Evolutionary conservation across 371 early-diverging fungal genomes (phyloP), one percentile per base, ranked within the genome.

Genomic region (Apophysomyces ossiformis): DNA sequence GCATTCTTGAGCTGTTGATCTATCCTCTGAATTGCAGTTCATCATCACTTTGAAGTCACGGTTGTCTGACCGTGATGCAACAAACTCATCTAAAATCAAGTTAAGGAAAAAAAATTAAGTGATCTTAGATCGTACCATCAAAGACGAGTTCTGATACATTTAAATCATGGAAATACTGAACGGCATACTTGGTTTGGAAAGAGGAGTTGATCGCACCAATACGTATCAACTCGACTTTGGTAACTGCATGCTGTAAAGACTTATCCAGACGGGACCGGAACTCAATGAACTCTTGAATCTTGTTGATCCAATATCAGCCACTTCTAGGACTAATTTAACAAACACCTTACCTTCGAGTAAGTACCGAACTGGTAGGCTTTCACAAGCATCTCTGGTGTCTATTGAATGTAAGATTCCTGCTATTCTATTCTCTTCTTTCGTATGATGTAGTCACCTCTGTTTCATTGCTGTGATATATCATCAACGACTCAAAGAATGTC

Each of bases 311-410:
- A n/a, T 8, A 26, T 50, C 26, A 50, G 54, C 18, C 16, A 11
- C 47, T 13, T 7, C 11, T 11, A 15, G 0, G 41, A n/a, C 32
- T 0, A 37, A 39, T 1, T 26, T 13, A 16, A 61, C 12, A 16
- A n/a, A 0, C 2, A 11, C n/a, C 12, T 60, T 85, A 90, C 90
- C 86, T 97, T 95, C 35, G 95, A 93, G 75, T 89, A 96, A 1
- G 95, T 93, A 1, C 86, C 90, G 67, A 89, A 90, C 64, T 92
- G 87, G 75, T 91, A 95, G 1, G 94, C 95, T 45, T 92, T 87
- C 18, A 92, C 87, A 37, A 95, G 74, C 90, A 95, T 93, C 65
- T 92, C 93, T 1, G 95, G 95, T 1, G 95, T 92, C 88, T 93
- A 68, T 12, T n/a, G 37, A 60, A 60, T 21, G 56, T 54, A 37